Evolutionary conservation across 2,329 filamentous ascomycete species (phyloP), one percentile per base, ranked within the genome.

Genomic region (Talaromyces albobiverticillius): DNA sequence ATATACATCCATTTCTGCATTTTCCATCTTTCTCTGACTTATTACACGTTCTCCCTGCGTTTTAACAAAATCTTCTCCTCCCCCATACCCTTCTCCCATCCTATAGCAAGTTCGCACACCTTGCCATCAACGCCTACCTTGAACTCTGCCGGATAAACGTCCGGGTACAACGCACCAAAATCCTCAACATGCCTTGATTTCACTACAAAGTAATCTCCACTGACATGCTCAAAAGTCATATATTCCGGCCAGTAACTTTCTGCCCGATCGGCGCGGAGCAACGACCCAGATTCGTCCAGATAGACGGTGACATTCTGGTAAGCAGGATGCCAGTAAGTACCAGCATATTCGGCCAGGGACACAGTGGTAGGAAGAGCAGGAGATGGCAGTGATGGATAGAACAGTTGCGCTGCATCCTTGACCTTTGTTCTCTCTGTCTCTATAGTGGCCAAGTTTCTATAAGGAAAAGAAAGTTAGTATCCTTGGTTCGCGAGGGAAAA

Each of bases 151-250:
- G 47, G 32, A 31, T 51, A 51, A 11, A 51, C 22, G 10, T 2
- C 20, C 20, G 53, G 53, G 10, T 36, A 45, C 11, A 55, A 34
- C 0, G 42, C 34, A 3, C 48, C 42, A 2, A 26, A 26, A 9
- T 48, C 47, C 3, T 14, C 26, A 2, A 51, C 4, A 25, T 36
- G 34, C 9, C 16, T 16, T 6, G 53, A 42, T 3, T 22, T 26
- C 3, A 47, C 31, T 3, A 57, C 16, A 16, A 57, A 57, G 9
- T 51, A 46, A 10, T 57, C 52, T 0, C 52, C 52, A 20, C 52
- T 55, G 18, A 54, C 42, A 38, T 53, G 51, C 26, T 40, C 11
- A 16, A 53, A 46, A n/a, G 41, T 45, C 16, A 53, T 23, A 11
- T 22, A 25, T 22, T 52, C 50, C 7, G 50, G 50, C 38, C 38